A percentile compares a stretch with the other conserved stretches of the same genome.
phyloP scores from a whole-genome alignment of 768 basidiomycete genomes.

The Russula emetica region DNA sequence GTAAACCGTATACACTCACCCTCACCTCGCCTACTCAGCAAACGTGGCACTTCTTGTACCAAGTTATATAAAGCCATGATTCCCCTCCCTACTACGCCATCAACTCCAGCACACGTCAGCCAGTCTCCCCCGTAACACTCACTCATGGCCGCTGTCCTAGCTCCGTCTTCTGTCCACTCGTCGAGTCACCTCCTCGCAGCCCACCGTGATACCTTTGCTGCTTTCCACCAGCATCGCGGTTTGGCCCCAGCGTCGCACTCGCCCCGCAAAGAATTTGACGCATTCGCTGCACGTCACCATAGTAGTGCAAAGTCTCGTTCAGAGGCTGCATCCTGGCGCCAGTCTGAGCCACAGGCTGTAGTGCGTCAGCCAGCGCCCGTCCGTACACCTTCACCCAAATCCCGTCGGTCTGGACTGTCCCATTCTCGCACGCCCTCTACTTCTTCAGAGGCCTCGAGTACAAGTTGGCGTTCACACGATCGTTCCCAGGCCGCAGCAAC shows the following conservation, averaged over 20 bases:
- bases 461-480: conserved; percentile 5
- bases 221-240: background rate
- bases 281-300: conserved; percentile 17
- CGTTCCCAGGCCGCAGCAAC: background rate
- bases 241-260: background rate
- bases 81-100: background rate
- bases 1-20: background rate
- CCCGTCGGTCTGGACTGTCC: background rate
- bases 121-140: background rate
- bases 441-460: conserved; percentile 4
- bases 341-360: conserved; percentile 3
- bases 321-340: conserved; percentile 19
- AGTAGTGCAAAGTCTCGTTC: conserved; percentile 4
- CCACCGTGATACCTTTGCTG: background rate
- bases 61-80: background rate
- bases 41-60: background rate
- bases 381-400: background rate
- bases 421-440: conserved; percentile 15
- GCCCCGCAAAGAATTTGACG: conserved; percentile 14
- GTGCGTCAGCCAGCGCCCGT: background rate
- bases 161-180: background rate
- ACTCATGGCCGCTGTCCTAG: conserved; percentile 21
- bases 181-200: conserved; percentile 3
- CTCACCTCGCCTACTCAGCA: background rate
- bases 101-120: background rate